A percentile compares a stretch with the other conserved stretches of the same genome.
phyloP scores from a whole-genome alignment of 1,139 yeast genomes.

The Geotrichum aggregatum region DNA sequence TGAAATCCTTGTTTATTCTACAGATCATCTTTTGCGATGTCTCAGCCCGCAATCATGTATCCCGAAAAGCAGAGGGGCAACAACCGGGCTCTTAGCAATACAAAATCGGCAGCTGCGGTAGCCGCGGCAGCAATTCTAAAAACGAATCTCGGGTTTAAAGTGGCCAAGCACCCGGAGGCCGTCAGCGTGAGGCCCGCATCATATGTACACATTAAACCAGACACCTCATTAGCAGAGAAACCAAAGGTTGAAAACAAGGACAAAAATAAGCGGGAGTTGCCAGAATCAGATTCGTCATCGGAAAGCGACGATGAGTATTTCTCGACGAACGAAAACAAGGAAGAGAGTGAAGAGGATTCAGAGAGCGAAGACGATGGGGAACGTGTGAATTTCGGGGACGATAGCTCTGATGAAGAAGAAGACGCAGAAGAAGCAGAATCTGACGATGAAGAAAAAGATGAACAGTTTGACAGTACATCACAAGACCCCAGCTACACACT shows the following conservation, averaged over 20 bases:
- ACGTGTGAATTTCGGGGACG: constrained; percentile 22
- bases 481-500: constrained; percentile 6
- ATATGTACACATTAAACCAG: constrained; percentile 25
- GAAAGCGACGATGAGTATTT: constrained; percentile 11
- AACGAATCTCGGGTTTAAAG: constrained; percentile 23
- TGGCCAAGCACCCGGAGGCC: constrained; percentile 47
- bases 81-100: background rate
- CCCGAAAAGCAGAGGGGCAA: constrained; percentile 13
- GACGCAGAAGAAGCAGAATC: constrained; percentile 37
- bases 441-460: constrained; percentile 17
- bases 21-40: constrained; percentile 6
- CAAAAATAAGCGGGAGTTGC: background rate
- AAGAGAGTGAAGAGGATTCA: background rate
- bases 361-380: constrained; percentile 24
- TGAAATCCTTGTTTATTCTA: no score
- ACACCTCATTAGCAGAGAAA: constrained; percentile 14
- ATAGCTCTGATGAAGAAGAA: constrained; percentile 26
- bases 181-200: constrained; percentile 32
- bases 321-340: constrained; percentile 2
- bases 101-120: constrained; percentile 14
- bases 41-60: constrained; percentile 16
- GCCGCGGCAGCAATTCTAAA: constrained; percentile 10
- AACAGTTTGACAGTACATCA: background rate
- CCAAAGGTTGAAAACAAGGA: constrained; percentile 5
- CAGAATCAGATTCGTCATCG: constrained; percentile 10